These are phyloP conservation scores for Pulicaria dysenterica DNA, from an alignment of 129 eudicot genomes.

Conservation along the genomic window DNA sequence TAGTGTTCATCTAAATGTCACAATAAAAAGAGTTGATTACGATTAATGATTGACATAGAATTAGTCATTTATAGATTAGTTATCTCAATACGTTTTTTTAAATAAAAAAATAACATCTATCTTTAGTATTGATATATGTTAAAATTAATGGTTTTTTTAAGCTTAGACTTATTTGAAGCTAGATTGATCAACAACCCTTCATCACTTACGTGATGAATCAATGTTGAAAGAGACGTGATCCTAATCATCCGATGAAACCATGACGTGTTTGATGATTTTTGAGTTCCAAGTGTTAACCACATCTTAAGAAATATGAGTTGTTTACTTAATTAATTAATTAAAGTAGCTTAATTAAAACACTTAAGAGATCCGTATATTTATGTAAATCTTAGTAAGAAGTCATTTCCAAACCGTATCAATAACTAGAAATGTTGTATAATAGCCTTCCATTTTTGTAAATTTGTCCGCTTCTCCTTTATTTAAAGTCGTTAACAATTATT, in stretches of 20 bases:
- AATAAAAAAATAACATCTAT: no score
- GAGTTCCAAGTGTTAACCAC: slow-evolving; percentile 20
- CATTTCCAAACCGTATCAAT: slow-evolving; percentile 25
- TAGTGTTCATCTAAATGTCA: no score
- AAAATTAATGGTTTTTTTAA: no score
- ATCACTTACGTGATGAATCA: slow-evolving; percentile 23
- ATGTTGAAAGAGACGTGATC: slow-evolving; percentile 25
- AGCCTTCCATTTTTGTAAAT: slow-evolving; percentile 3
- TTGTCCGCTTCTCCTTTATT: background rate
- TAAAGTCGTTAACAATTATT: no score
- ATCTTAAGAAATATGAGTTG: slow-evolving; percentile 18
- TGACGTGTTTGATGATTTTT: slow-evolving; percentile 24
- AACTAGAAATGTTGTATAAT: slow-evolving; percentile 25
- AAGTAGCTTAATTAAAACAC: slow-evolving; percentile 5
- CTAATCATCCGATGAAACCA: slow-evolving; percentile 28
- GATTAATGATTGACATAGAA: no score
- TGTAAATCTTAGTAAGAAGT: slow-evolving; percentile 24
- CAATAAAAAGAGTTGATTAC: no score
- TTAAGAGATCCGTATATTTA: background rate
- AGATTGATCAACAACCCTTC: slow-evolving; percentile 16
- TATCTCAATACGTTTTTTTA: no score
- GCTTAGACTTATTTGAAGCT: no score
- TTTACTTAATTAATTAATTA: slow-evolving; percentile 12
- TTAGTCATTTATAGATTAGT: no score
- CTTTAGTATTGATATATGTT: no score